Evolutionary conservation across 257 asterid species (phyloP).

Genomic region (Paulownia fortunei): DNA sequence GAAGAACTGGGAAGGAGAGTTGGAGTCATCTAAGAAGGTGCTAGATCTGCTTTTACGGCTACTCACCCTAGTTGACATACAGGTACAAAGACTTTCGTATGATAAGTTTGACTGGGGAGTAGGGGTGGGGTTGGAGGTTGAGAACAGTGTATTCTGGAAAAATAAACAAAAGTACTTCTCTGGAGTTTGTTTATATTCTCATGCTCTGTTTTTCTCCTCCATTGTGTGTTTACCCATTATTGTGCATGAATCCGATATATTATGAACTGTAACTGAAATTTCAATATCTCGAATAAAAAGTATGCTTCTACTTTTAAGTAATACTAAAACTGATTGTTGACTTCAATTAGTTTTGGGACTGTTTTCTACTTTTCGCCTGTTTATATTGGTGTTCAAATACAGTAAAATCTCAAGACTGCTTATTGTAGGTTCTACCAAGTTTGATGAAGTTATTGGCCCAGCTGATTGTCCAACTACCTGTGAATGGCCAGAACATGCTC

Average conservation of each 20-base stretch:
- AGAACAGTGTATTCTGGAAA: background rate
- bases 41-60: constrained; percentile 79
- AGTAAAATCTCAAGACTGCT: constrained; percentile 10
- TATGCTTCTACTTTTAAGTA: constrained; percentile 11
- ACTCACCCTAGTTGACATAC: constrained; percentile 82
- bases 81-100: constrained; percentile 48
- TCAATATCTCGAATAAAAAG: background rate
- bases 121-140: background rate
- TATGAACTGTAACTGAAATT: background rate
- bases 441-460: constrained; percentile 78
- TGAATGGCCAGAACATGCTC: constrained; percentile 52
- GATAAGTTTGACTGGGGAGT: background rate
- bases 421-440: constrained; percentile 69
- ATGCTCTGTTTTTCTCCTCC: background rate
- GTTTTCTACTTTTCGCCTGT: constrained; percentile 1
- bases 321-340: background rate
- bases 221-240: background rate
- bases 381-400: background rate
- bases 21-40: constrained; percentile 72
- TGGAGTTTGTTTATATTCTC: constrained; percentile 14
- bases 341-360: constrained; percentile 10
- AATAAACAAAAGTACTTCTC: background rate
- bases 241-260: background rate
- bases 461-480: constrained; percentile 60
- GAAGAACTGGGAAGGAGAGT: constrained; percentile 74